These are phyloP conservation scores for Clitocybe nebularis DNA, from an alignment of 1,284 basidiomycete species.

Conservation along the genomic window DNA sequence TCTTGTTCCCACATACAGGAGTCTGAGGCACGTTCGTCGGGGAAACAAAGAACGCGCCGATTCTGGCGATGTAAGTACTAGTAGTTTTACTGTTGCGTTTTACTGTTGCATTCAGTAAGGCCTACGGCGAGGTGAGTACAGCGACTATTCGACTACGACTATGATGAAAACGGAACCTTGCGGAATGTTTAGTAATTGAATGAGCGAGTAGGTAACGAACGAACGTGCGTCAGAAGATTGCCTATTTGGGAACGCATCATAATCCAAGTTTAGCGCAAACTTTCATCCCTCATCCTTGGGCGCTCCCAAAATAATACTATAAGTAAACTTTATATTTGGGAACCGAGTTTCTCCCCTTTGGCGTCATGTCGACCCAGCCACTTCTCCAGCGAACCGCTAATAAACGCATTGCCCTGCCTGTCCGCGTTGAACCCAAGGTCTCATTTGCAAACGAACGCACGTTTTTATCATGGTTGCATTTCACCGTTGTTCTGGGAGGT, in stretches of 20 bases:
- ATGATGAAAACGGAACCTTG: no score
- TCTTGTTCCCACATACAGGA: no score
- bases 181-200: no score
- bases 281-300: no score
- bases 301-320: neutral
- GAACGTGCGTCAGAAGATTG: neutral
- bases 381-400: slow-evolving; percentile 93
- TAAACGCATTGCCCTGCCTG: slow-evolving; percentile 93
- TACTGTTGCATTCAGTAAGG: no score
- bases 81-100: no score
- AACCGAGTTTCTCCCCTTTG: slow-evolving; percentile 8
- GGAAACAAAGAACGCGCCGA: no score
- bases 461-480: slow-evolving; percentile 95
- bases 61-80: no score
- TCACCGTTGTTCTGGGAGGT: slow-evolving; percentile 91
- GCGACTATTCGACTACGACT: no score
- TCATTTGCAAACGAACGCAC: slow-evolving; percentile 95
- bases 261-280: neutral
- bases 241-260: neutral
- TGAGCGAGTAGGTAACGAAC: neutral
- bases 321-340: neutral
- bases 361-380: slow-evolving; percentile 92
- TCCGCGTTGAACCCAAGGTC: slow-evolving; percentile 92
- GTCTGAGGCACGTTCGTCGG: no score
- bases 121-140: no score